A percentile compares a stretch with the other conserved stretches of the same genome.
Evolutionary conservation across 208 protist genomes (phyloP).

Genomic region (Naegleria fowleri): DNA sequence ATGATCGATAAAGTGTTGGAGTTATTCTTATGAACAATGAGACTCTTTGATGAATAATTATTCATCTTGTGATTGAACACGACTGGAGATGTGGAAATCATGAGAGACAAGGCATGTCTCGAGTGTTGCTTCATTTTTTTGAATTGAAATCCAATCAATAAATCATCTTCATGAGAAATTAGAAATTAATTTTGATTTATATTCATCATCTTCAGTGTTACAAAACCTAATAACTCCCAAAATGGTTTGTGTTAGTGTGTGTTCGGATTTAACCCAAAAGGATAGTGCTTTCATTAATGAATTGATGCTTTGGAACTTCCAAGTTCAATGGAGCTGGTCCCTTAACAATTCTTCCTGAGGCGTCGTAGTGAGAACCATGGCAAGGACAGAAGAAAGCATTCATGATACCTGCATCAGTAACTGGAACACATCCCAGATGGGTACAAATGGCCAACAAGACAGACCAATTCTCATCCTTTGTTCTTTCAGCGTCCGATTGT

Average conservation of each 20-base stretch:
- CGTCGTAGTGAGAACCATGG: conserved; percentile 97
- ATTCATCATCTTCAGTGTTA: no score
- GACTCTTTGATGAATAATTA: no score
- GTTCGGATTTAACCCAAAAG: neutral
- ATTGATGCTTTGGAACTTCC: conserved; percentile 92
- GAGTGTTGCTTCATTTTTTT: no score
- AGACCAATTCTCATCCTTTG: conserved; percentile 77
- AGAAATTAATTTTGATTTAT: no score
- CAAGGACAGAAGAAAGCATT: conserved; percentile 97
- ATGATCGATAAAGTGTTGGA: no score
- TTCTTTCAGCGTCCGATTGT: conserved; percentile 82
- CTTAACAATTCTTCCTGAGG: conserved; percentile 92
- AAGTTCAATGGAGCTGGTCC: conserved; percentile 96
- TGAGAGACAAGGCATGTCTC: no score
- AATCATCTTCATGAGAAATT: no score
- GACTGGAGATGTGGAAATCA: no score
- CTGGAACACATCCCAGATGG: conserved; percentile 96
- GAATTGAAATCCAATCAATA: no score
- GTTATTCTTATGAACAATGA: no score
- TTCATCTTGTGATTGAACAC: no score
- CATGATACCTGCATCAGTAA: conserved; percentile 89
- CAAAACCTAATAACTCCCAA: neutral
- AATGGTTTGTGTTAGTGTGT: neutral
- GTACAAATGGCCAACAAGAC: conserved; percentile 97
- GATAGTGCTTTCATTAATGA: conserved; percentile 33